These are phyloP conservation scores for Orobanche coerulescens DNA, from an alignment of 257 asterid species.

Conservation along the genomic window DNA sequence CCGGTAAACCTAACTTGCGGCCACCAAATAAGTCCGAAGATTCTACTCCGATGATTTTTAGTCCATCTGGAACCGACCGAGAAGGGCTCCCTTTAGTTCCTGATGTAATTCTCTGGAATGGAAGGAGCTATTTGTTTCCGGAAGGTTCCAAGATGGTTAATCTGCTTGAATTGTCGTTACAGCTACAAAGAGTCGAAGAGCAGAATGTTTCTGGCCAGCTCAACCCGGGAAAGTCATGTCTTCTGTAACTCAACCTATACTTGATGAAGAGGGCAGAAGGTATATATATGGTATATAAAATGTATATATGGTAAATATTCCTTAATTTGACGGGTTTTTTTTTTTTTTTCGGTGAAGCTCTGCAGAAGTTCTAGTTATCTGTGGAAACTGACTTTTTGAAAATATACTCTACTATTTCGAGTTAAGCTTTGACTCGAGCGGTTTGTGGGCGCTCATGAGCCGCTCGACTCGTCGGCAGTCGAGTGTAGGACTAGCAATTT, in stretches of 20 bases:
- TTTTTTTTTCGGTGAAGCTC: too few relatives aligned
- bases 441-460: too few relatives aligned
- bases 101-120: slow-evolving; percentile 12
- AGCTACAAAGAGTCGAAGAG: slow-evolving; percentile 52
- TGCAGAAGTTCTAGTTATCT: too few relatives aligned
- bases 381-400: too few relatives aligned
- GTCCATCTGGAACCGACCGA: slow-evolving; percentile 6
- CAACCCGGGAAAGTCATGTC: slow-evolving; percentile 35
- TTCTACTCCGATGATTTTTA: neutral
- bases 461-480: too few relatives aligned
- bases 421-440: too few relatives aligned
- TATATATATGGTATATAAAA: neutral
- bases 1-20: neutral
- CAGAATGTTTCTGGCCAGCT: slow-evolving; percentile 35
- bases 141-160: slow-evolving; percentile 30
- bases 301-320: neutral
- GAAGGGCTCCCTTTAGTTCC: slow-evolving; percentile 7
- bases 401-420: too few relatives aligned
- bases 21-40: neutral
- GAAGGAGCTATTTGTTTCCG: slow-evolving; percentile 15
- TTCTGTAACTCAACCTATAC: slow-evolving; percentile 22
- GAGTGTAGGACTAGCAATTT: too few relatives aligned
- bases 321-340: neutral
- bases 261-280: slow-evolving; percentile 16
- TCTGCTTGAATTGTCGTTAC: slow-evolving; percentile 50